phyloP scores from a whole-genome alignment of 768 basidiomycete genomes.

The Pisolithus orientalis region DNA sequence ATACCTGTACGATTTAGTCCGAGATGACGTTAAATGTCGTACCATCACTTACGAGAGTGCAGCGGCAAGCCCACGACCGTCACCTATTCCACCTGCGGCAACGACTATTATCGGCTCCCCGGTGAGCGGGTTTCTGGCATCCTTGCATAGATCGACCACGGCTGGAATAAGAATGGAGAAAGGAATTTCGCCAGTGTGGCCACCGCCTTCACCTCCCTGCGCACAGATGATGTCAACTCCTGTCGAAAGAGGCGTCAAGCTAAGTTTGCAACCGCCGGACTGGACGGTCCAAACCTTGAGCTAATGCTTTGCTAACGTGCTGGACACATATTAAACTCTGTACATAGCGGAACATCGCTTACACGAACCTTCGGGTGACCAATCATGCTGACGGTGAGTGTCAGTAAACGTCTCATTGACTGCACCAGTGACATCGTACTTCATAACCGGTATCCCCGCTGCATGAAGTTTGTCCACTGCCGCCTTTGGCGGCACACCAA shows the following conservation, averaged over 20 bases:
- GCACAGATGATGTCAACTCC: conserved; percentile 91
- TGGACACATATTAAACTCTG: conserved; percentile 17
- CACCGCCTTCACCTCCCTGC: conserved; percentile 84
- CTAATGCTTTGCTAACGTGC: conserved; percentile 73
- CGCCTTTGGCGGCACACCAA: conserved; percentile 80
- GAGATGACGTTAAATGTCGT: neutral
- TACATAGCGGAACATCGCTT: neutral
- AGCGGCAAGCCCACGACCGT: conserved; percentile 76
- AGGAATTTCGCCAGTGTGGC: conserved; percentile 79
- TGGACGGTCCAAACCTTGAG: conserved; percentile 40
- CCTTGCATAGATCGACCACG: conserved; percentile 72
- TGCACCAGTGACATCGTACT: conserved; percentile 40
- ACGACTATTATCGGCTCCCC: conserved; percentile 72
- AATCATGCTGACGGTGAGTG: conserved; percentile 50
- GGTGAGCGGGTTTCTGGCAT: conserved; percentile 66
- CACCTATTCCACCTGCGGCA: conserved; percentile 80
- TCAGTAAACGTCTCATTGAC: neutral
- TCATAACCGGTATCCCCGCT: conserved; percentile 79
- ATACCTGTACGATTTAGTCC: conserved; percentile 38
- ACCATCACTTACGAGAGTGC: conserved; percentile 48
- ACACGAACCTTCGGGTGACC: conserved; percentile 71
- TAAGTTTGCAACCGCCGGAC: neutral
- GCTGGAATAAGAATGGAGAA: conserved; percentile 81
- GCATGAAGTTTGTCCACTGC: conserved; percentile 77
- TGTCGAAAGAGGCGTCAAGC: conserved; percentile 8